Conservation (phyloP, 371 early-diverging fungal species). For the Furculomyces boomerangus region DNA sequence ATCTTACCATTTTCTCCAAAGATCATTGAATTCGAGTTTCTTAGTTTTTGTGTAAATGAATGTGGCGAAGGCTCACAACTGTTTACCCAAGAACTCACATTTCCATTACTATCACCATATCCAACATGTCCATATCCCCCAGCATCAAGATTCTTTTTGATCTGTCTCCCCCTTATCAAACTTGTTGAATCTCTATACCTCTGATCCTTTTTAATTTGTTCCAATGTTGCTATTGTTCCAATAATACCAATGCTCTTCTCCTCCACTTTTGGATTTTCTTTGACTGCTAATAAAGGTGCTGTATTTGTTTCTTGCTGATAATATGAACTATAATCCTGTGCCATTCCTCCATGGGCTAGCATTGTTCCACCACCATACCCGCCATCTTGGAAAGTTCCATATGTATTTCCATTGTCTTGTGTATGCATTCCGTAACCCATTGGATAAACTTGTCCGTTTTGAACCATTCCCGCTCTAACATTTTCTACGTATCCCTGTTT, state of each 20-base stretch:
- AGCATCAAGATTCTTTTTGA: neutral
- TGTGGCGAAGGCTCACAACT: neutral
- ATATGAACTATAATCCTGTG: no score
- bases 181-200: conserved; percentile 27
- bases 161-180: conserved; percentile 24
- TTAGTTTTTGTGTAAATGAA: neutral
- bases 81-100: conserved; percentile 17
- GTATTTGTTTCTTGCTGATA: neutral
- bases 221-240: conserved; percentile 25
- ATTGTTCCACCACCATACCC: no score
- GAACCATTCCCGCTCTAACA: no score
- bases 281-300: conserved; percentile 16
- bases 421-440: no score
- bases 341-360: no score
- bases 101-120: neutral
- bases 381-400: no score
- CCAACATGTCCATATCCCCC: neutral
- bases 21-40: neutral
- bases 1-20: no score
- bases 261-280: conserved; percentile 15
- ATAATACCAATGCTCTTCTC: conserved; percentile 23
- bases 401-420: no score
- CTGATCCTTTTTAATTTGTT: conserved; percentile 26
- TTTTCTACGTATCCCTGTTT: no score
- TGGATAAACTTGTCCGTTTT: no score